Base-by-base conservation (phyloP, 257 asterid genomes). In the Cordia subcordata region DNA sequence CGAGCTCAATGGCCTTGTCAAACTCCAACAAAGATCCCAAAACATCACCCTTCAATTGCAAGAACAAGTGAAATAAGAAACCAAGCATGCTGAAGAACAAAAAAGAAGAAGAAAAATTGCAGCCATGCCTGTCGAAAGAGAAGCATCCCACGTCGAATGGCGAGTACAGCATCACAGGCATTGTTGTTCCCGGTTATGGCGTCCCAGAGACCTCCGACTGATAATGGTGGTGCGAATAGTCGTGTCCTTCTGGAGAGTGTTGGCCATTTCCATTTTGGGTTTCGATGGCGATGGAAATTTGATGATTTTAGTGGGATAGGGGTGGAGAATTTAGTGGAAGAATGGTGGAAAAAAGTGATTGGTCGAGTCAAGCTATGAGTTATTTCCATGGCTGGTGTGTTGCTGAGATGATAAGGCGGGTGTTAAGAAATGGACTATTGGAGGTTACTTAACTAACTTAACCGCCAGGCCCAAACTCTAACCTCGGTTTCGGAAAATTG, bases 1-100 rank as follows among this genome's bases (percentile, higher is more conserved):
- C 94, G 52, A 88, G 85, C 58, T 79, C 82, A 67, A 82, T 82
- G 61, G 95, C 94, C 81, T 79, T 91, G 79, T 91, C 98, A 70
- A 91, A 91, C 76, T 88, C 94, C 78, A 67, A 75, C 61, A 88
- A 20, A 45, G 98, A 91, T 39, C 90, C 96, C 61, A 62, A 64
- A 55, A 91, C 93, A 70, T 91, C 88, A 57, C 98, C 96, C 98
- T 91, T 72, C 68, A 72, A 58, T n/a, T 52, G 51, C n/a, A 58
- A 42, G 14, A 42, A 42, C 6, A 42, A 8, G 47, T 42, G 10
- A 4, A 2, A 42, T 42, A 42, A 42, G 47, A 8, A 42, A 42
- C 47, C 47, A 14, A 11, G 10, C 2, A 11, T 10, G 47, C 12
- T 42, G 8, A 4, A 42, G 6, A 27, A 27, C 35, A 27, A 27